Percentiles rank a stretch among this genome's conserved stretches.
phyloP scores from a whole-genome alignment of 2,329 filamentous ascomycete species.

The Penicillium olsonii region DNA sequence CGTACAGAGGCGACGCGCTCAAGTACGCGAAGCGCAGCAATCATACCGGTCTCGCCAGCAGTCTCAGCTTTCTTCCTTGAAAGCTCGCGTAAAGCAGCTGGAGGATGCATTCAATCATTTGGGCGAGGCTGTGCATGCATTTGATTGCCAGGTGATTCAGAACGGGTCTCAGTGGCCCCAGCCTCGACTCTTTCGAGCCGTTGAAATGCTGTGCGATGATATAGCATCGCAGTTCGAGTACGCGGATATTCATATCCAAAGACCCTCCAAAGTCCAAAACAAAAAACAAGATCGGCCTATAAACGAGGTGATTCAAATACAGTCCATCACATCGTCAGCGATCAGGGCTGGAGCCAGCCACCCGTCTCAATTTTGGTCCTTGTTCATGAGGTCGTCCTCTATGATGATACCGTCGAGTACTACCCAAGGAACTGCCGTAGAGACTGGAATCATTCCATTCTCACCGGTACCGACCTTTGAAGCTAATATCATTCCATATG shows the following conservation, averaged over 20 bases:
- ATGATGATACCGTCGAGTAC: conserved; percentile 2
- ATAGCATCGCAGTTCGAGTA: conserved; percentile 5
- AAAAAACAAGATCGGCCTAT: neutral
- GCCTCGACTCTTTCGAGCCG: conserved; percentile 4
- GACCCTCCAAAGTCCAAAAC: neutral
- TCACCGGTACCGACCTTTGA: neutral
- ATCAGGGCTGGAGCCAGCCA: neutral
- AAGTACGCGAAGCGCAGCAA: conserved; percentile 17
- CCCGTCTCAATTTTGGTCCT: conserved; percentile 2
- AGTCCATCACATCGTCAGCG: neutral
- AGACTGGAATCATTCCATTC: neutral
- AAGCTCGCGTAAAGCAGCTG: conserved; percentile 11
- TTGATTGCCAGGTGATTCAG: conserved; percentile 5
- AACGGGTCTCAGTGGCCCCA: conserved; percentile 1
- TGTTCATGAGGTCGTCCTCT: conserved; percentile 1
- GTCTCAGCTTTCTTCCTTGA: conserved; percentile 10
- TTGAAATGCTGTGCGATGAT: conserved; percentile 8
- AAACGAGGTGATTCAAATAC: neutral
- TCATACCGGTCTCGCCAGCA: conserved; percentile 17
- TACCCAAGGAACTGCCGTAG: neutral
- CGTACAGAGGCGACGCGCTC: conserved; percentile 7
- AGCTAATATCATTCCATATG: conserved; percentile 8
- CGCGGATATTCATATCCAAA: neutral
- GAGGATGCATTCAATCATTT: conserved; percentile 9
- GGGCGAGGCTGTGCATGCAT: conserved; percentile 6